Base-by-base conservation (phyloP, 768 basidiomycete genomes). In the Trametes meyenii region DNA sequence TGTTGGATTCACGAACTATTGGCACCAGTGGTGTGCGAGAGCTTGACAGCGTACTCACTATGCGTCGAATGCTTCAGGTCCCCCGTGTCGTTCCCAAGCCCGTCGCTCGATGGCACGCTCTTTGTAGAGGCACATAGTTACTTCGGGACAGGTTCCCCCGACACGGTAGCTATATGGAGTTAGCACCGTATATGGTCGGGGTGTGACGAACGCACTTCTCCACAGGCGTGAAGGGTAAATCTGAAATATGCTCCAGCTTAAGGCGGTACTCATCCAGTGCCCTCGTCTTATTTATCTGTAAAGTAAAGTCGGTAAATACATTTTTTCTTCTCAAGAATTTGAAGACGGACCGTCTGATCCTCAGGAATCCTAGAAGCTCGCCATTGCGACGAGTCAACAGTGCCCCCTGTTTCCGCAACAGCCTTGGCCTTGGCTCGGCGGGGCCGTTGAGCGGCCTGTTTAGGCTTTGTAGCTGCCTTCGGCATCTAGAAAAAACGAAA, bases 71-170 rank as follows among this genome's bases (percentile, higher is more conserved):
- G 50, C 50, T 5, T 51, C 35, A 12, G 50, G 50, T 7, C 50
- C 50, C 7, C 50, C 50, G 50, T 38, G 36, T 17, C 35, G 33
- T 35, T 51, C 50, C 50, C 50, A 51, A n/a, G 50, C 50, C n/a
- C 16, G 13, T 3, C 17, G 14, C 35, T 51, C 50, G n/a, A 51
- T 35, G n/a, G 38, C 50, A 19, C 33, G n/a, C 50, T 51, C 35
- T 1, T 13, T 36, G 35, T 51, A 40, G 39, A 40, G 14, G 39
- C 13, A 12, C 39, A n/a, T n/a, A 4, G 12, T 40, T 3, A n/a
- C 11, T 13, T n/a, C 17, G 39, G 17, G 17, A 12, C 39, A 2
- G 4, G 4, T 40, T 13, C 14, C 12, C 39, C 12, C 17, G 39
- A 40, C 17, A 40, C 14, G 39, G 17, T n/a, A n/a, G 11, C 39